Conservation (phyloP, 768 basidiomycete genomes). For the Cubamyces lactineus region DNA sequence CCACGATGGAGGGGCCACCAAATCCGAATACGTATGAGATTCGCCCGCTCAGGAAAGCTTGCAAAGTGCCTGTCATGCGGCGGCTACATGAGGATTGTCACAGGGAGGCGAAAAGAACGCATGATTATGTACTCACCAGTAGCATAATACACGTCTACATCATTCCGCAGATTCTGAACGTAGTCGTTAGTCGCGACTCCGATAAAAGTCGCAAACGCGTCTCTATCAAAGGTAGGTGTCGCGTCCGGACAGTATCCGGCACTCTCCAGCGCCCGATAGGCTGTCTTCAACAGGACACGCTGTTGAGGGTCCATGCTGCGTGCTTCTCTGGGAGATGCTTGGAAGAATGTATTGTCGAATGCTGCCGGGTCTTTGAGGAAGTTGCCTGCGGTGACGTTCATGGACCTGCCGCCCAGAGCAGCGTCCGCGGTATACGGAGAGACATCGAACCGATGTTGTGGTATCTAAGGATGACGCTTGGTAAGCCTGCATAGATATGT, state of each 20-base stretch:
- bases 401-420: constrained; percentile 41
- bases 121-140: constrained; percentile 48
- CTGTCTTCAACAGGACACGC: constrained; percentile 65
- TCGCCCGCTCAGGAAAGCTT: constrained; percentile 70
- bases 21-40: constrained; percentile 70
- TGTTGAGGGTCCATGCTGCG: constrained; percentile 80
- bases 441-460: constrained; percentile 57
- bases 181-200: constrained; percentile 77
- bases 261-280: constrained; percentile 69
- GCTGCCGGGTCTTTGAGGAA: constrained; percentile 59
- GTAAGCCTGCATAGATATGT: neutral
- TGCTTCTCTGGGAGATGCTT: constrained; percentile 74
- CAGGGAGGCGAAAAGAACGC: neutral
- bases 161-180: constrained; percentile 59
- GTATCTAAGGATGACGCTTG: constrained; percentile 49
- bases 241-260: constrained; percentile 69
- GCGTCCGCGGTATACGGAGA: constrained; percentile 39
- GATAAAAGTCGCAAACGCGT: constrained; percentile 64
- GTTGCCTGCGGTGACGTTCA: constrained; percentile 62
- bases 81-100: neutral
- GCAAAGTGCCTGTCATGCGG: constrained; percentile 59
- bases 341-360: constrained; percentile 76
- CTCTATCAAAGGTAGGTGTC: constrained; percentile 53
- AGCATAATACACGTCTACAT: constrained; percentile 72
- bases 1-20: constrained; percentile 69